Percentiles rank a stretch among this genome's conserved stretches.
Conservation (phyloP, 78 protist species). For the Andalucia godoyi region DNA sequence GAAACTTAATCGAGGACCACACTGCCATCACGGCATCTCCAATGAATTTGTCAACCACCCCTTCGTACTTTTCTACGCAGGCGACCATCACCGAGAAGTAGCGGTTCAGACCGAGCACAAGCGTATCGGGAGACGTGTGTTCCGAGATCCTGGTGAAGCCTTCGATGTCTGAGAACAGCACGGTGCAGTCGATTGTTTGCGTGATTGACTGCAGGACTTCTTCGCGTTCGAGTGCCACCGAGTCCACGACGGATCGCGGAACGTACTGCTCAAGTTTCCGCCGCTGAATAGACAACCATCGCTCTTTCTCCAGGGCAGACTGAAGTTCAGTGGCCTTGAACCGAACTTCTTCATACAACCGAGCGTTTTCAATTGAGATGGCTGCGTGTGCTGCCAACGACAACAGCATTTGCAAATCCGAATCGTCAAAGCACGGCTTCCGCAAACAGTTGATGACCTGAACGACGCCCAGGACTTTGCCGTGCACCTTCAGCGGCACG, state of each 20-base stretch:
- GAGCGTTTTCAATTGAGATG: conserved; percentile 3
- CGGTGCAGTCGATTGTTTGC: background rate
- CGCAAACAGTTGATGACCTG: conserved; percentile 19
- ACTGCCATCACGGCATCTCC: conserved; percentile 33
- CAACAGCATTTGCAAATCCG: background rate
- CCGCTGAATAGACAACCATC: background rate
- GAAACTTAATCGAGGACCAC: too few relatives aligned
- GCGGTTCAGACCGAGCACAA: background rate
- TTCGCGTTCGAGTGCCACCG: background rate
- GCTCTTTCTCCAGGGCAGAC: background rate
- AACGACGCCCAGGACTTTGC: conserved; percentile 18
- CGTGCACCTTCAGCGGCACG: background rate
- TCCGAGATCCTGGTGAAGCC: conserved; percentile 6
- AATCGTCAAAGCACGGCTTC: background rate
- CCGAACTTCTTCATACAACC: background rate
- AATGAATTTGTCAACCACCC: conserved; percentile 36
- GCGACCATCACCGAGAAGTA: conserved; percentile 6
- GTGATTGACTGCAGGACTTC: background rate
- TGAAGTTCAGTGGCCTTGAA: background rate
- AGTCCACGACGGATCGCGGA: background rate
- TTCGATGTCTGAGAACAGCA: background rate
- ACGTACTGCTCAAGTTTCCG: background rate
- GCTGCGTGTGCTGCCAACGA: conserved; percentile 11
- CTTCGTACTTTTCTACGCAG: too few relatives aligned
- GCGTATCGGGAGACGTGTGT: background rate